Percentiles rank a stretch among this genome's conserved stretches.
These are phyloP conservation scores for Epithele typhae DNA, from an alignment of 768 basidiomycete species.

Conservation along the genomic window DNA sequence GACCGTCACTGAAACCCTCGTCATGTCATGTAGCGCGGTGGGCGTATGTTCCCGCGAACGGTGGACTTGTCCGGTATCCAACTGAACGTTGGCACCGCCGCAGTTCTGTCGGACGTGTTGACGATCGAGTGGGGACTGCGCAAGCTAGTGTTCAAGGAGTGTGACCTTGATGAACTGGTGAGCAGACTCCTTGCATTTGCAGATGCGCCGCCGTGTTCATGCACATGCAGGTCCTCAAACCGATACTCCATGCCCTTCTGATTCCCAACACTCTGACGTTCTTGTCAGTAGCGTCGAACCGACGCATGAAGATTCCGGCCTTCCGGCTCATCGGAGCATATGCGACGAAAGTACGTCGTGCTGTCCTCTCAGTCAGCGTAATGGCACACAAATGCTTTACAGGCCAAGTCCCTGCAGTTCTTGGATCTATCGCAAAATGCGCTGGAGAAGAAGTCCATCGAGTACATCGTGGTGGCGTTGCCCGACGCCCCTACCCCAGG, in stretches of 20 bases:
- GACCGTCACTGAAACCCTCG: too few relatives aligned
- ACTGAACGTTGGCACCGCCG: slow-evolving; percentile 63
- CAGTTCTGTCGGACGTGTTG: slow-evolving; percentile 86
- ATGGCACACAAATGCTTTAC: neutral
- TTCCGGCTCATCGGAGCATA: slow-evolving; percentile 82
- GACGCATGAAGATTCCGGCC: slow-evolving; percentile 68
- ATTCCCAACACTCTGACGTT: slow-evolving; percentile 78
- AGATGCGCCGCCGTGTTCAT: slow-evolving; percentile 1
- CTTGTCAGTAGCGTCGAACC: slow-evolving; percentile 84
- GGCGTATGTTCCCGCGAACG: slow-evolving; percentile 54
- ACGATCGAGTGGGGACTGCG: slow-evolving; percentile 90
- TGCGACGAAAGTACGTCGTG: slow-evolving; percentile 53
- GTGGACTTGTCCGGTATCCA: slow-evolving; percentile 80
- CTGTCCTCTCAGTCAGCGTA: neutral
- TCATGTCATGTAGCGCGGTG: slow-evolving; percentile 38
- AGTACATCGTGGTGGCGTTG: slow-evolving; percentile 73
- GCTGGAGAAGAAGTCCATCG: slow-evolving; percentile 80
- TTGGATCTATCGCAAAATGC: slow-evolving; percentile 86
- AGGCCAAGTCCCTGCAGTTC: slow-evolving; percentile 79
- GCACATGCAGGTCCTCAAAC: slow-evolving; percentile 76
- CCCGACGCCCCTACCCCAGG: slow-evolving; percentile 46
- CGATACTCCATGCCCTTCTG: slow-evolving; percentile 84
- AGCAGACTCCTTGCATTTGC: slow-evolving; percentile 17
- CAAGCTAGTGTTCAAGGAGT: slow-evolving; percentile 81
- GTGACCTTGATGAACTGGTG: slow-evolving; percentile 82